A percentile compares a stretch with the other conserved stretches of the same genome.
Conservation (phyloP, 371 early-diverging fungal species). For the Umbelopsis sp. region DNA sequence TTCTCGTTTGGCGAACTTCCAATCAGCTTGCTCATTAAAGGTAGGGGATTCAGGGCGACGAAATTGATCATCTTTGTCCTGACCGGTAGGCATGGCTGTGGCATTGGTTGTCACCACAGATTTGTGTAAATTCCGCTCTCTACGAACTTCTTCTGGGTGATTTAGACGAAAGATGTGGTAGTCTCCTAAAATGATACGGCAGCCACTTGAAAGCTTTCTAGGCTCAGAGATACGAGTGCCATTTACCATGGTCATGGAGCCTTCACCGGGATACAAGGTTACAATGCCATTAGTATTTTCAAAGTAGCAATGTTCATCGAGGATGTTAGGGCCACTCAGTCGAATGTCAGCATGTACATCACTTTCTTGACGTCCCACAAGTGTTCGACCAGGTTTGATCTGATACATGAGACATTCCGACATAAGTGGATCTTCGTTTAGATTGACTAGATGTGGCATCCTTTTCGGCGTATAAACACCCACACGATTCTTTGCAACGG, state of each 20-base stretch:
- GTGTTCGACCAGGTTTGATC: conserved; percentile 75
- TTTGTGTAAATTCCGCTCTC: conserved; percentile 53
- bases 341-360: conserved; percentile 63
- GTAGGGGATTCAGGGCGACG: conserved; percentile 31
- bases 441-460: conserved; percentile 84
- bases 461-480: conserved; percentile 82
- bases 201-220: conserved; percentile 68
- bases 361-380: conserved; percentile 67
- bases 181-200: conserved; percentile 78
- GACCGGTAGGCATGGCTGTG: background rate
- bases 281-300: conserved; percentile 62
- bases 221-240: conserved; percentile 64
- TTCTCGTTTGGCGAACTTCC: conserved; percentile 72
- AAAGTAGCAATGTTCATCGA: conserved; percentile 79
- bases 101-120: background rate
- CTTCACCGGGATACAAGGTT: conserved; percentile 60
- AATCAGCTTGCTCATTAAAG: conserved; percentile 62
- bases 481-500: conserved; percentile 69
- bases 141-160: conserved; percentile 81
- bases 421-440: conserved; percentile 89
- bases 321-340: conserved; percentile 69
- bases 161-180: conserved; percentile 84
- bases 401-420: conserved; percentile 87
- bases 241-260: conserved; percentile 73
- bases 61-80: conserved; percentile 11